phyloP scores from a whole-genome alignment of 345 rosid genomes.

The Turnera subulata region DNA sequence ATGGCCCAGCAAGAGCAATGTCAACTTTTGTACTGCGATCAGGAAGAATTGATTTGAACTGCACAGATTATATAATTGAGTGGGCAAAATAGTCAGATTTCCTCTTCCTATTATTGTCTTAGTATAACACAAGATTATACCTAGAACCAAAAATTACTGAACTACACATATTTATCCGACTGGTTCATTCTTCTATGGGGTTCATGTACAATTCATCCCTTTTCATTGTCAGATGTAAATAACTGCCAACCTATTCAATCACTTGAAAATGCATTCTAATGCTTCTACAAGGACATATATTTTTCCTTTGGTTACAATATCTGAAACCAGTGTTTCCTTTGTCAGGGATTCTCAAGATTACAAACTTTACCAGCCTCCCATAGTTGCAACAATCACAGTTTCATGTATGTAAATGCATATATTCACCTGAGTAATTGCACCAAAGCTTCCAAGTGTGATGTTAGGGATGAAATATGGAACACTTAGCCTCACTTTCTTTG shows the following conservation, averaged over 20 bases:
- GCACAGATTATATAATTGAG: constrained; percentile 18
- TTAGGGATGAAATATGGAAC: constrained; percentile 93
- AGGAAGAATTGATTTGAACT: constrained; percentile 95
- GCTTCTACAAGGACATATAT: too few relatives aligned
- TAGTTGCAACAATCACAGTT: not conserved
- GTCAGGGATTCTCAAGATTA: not conserved
- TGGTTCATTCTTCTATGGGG: too few relatives aligned
- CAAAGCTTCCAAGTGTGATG: constrained; percentile 96
- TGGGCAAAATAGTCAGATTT: not conserved
- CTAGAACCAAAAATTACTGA: too few relatives aligned
- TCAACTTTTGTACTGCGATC: constrained; percentile 88
- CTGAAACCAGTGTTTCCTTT: too few relatives aligned
- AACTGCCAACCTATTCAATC: too few relatives aligned
- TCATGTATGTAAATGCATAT: not conserved
- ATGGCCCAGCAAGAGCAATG: constrained; percentile 85
- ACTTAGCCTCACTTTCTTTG: constrained; percentile 86
- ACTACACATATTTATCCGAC: too few relatives aligned
- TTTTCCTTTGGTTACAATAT: too few relatives aligned
- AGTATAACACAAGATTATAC: too few relatives aligned
- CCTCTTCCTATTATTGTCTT: constrained; percentile 4
- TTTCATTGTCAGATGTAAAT: too few relatives aligned
- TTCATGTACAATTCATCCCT: too few relatives aligned
- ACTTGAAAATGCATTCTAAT: too few relatives aligned
- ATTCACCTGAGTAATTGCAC: constrained; percentile 90
- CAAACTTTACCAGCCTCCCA: not conserved